Conservation (phyloP, 768 basidiomycete species). For the Stropharia rugosoannulata region DNA sequence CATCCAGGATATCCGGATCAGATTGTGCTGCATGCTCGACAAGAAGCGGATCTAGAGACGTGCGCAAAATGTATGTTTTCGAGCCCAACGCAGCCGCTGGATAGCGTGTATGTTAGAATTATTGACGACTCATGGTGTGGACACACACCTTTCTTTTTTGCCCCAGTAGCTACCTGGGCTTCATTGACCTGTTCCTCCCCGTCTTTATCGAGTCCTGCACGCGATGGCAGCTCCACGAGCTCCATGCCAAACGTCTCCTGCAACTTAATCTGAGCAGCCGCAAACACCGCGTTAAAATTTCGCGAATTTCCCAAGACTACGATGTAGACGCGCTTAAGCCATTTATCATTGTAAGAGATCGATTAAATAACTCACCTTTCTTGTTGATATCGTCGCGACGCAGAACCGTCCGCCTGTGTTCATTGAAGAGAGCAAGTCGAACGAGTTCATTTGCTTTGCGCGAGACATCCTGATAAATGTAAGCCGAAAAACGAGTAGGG, state of each 20-base stretch:
- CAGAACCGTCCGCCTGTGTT: slow-evolving; percentile 66
- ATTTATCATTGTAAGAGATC: background rate
- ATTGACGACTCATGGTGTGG: background rate
- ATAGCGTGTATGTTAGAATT: background rate
- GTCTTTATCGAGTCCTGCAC: slow-evolving; percentile 53
- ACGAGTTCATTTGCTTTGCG: slow-evolving; percentile 72
- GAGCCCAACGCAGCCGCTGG: slow-evolving; percentile 58
- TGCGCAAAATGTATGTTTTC: slow-evolving; percentile 84
- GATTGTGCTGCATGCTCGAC: slow-evolving; percentile 60
- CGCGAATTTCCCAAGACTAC: slow-evolving; percentile 42
- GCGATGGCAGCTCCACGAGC: slow-evolving; percentile 71
- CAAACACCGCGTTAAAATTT: slow-evolving; percentile 65
- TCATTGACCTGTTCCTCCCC: slow-evolving; percentile 46
- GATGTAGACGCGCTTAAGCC: background rate
- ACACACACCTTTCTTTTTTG: slow-evolving; percentile 65
- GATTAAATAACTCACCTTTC: slow-evolving; percentile 50
- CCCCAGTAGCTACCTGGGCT: slow-evolving; percentile 47
- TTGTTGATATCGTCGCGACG: slow-evolving; percentile 85
- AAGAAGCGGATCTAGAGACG: slow-evolving; percentile 58
- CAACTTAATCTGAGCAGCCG: slow-evolving; percentile 62
- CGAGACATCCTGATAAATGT: slow-evolving; percentile 49
- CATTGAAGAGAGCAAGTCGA: slow-evolving; percentile 78
- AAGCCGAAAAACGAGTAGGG: background rate
- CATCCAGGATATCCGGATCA: slow-evolving; percentile 52
- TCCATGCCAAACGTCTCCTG: slow-evolving; percentile 78